Evolutionary conservation across 2,329 filamentous ascomycete species (phyloP), one percentile per base, ranked within the genome.

Genomic region (Colletotrichum magnum): DNA sequence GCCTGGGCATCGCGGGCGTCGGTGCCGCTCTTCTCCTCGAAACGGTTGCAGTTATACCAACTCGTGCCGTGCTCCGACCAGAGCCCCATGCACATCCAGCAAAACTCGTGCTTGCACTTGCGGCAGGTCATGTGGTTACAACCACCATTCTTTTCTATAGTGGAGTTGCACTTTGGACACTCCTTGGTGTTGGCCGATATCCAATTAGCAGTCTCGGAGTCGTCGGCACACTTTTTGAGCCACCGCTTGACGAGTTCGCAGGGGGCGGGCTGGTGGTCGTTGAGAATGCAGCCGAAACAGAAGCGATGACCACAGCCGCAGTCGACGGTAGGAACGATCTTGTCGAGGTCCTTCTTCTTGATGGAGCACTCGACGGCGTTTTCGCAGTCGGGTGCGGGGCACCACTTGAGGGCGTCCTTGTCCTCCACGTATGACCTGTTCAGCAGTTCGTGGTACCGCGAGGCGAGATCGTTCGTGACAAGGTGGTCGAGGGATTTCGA

Each of bases 1-100:
- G 96, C 94, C 79, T 99, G 96, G 1, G 94, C 94, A 79, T 97
- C 94, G 43, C 96, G 88, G 5, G 96, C 96, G 65, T 98, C 95
- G 0, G 90, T 87, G 2, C 96, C 96, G 73, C 94, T 97, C 86
- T 96, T 98, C 83, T 98, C 96, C 78, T 99, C 96, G 75, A 92
- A 99, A 9, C 96, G 88, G 78, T 97, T 99, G 87, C 96, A 99
- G 81, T 97, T 99, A 85, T 99, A 99, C 96, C 96, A 99, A 82
- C 94, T 97, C 4, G 95, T 99, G 72, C 96, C 96, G 79, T 99
- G 96, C 81, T 99, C 96, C 1, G 94, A 97, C 96, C 96, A 99
- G 1, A 97, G 85, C 0, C 96, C 96, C 96, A 99, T 99, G 77
- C 96, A 99, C 93, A 99, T 98, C 96, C 96, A 99, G 83, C 96